Conservation (phyloP, 1,284 basidiomycete species). For the Wolfiporia cocos region DNA sequence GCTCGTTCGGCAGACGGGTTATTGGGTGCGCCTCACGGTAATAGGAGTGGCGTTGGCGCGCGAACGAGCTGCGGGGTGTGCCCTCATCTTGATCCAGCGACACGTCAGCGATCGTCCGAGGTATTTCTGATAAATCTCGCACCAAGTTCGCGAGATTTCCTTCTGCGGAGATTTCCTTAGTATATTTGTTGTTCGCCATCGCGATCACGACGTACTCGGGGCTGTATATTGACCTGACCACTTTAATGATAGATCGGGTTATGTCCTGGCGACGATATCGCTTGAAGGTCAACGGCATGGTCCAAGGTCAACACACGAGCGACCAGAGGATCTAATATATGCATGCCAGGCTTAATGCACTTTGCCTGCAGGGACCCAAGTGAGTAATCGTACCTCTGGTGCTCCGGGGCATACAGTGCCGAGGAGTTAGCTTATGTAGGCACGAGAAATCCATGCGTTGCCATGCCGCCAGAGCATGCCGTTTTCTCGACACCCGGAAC, state of each 20-base stretch:
- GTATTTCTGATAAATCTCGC: not conserved
- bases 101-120: not conserved
- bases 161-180: not conserved
- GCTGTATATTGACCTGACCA: constrained; percentile 27
- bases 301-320: not conserved
- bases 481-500: too few species aligned
- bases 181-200: not conserved
- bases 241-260: constrained; percentile 27
- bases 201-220: constrained; percentile 19
- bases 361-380: too few species aligned
- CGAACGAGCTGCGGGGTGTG: not conserved
- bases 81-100: not conserved
- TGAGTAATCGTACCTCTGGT: too few species aligned
- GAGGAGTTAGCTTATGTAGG: too few species aligned
- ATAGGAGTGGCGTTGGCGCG: not conserved
- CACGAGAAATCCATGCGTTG: too few species aligned
- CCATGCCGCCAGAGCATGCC: too few species aligned
- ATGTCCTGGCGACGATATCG: constrained; percentile 30
- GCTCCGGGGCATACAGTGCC: too few species aligned
- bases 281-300: constrained; percentile 31
- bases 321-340: too few species aligned
- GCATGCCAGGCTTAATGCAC: too few species aligned
- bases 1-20: constrained; percentile 48
- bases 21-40: constrained; percentile 38
- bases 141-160: not conserved